phyloP scores from a whole-genome alignment of 1,284 basidiomycete genomes.

The Hortiboletus rubellus region DNA sequence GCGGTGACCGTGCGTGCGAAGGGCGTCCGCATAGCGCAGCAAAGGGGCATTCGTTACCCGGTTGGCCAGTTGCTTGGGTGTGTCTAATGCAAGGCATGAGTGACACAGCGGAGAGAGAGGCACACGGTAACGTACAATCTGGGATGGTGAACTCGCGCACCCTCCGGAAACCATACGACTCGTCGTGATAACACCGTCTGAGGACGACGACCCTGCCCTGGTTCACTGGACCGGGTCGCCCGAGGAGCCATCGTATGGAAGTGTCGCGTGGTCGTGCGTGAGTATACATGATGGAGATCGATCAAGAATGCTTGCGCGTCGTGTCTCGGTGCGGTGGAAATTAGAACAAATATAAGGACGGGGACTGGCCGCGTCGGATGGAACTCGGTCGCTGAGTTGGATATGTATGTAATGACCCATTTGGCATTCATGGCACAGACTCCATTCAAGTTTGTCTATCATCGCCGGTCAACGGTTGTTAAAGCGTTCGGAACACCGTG shows the following conservation, averaged over 20 bases:
- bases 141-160: slow-evolving; percentile 64
- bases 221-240: background rate
- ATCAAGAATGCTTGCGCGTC: background rate
- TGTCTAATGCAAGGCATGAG: slow-evolving; percentile 52
- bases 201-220: slow-evolving; percentile 26
- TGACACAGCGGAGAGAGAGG: background rate
- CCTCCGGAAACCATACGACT: slow-evolving; percentile 79
- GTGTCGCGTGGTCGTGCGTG: slow-evolving; percentile 16
- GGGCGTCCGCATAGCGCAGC: slow-evolving; percentile 83
- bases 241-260: slow-evolving; percentile 13
- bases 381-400: slow-evolving; percentile 14
- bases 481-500: no score
- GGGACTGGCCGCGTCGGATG: slow-evolving; percentile 11
- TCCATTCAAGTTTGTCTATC: no score
- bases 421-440: background rate
- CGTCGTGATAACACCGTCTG: slow-evolving; percentile 65
- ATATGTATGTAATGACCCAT: slow-evolving; percentile 8
- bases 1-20: slow-evolving; percentile 77
- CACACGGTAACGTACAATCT: slow-evolving; percentile 61
- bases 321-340: background rate
- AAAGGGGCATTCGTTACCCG: slow-evolving; percentile 74
- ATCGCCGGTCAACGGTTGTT: no score
- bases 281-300: slow-evolving; percentile 15
- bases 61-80: slow-evolving; percentile 71
- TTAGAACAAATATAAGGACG: background rate